These are phyloP conservation scores for Mycena filopes DNA, from an alignment of 768 basidiomycete genomes.

Conservation along the genomic window DNA sequence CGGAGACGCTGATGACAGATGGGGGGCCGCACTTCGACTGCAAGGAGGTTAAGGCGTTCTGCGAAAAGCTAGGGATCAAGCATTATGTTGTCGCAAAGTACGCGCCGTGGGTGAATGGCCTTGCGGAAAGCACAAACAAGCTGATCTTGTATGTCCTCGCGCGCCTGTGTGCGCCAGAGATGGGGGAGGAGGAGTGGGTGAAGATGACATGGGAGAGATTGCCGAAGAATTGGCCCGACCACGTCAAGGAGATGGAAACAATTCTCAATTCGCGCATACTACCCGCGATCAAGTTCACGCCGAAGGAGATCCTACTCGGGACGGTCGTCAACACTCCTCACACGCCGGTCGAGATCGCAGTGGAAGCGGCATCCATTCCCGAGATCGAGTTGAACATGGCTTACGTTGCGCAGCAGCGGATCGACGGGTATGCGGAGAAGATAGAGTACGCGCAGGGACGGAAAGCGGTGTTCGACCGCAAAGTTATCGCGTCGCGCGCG, in stretches of 20 bases:
- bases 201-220: constrained; percentile 22
- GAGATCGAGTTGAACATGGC: no score
- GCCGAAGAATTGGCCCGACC: constrained; percentile 35
- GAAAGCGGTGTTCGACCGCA: constrained; percentile 42
- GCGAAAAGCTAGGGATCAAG: constrained; percentile 21
- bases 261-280: constrained; percentile 36
- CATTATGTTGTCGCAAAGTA: constrained; percentile 31
- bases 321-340: constrained; percentile 45
- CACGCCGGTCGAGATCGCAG: no score
- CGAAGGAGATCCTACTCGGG: constrained; percentile 46
- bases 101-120: constrained; percentile 42
- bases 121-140: constrained; percentile 38
- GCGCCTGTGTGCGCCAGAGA: constrained; percentile 34
- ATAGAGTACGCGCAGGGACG: constrained; percentile 35
- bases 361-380: constrained; percentile 19
- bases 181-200: constrained; percentile 26
- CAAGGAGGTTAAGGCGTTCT: constrained; percentile 28
- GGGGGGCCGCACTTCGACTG: constrained; percentile 40
- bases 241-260: constrained; percentile 29
- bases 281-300: constrained; percentile 28
- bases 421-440: constrained; percentile 40
- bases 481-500: constrained; percentile 22
- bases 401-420: constrained; percentile 41
- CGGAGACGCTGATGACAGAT: no score
- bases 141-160: constrained; percentile 34